phyloP scores from a whole-genome alignment of 1,284 basidiomycete species.

The Cystobasidium slooffiae region DNA sequence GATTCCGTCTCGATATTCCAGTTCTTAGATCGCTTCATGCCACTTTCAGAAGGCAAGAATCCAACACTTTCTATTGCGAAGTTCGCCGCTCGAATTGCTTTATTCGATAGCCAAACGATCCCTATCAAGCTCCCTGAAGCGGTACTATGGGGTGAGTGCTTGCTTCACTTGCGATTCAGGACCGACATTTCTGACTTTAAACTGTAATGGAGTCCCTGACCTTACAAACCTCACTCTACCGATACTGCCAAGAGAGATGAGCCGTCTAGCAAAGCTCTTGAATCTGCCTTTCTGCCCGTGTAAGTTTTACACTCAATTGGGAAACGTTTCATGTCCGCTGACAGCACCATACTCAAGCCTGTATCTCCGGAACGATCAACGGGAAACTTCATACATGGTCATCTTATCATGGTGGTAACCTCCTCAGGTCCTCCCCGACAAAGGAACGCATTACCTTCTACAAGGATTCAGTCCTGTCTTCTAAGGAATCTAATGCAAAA shows the following conservation, averaged over 20 bases:
- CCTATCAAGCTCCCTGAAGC: neutral
- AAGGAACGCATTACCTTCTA: neutral
- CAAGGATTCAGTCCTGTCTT: neutral
- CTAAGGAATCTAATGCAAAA: too few species aligned
- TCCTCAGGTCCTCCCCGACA: neutral
- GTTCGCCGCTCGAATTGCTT: conserved; percentile 51
- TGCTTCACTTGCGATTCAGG: neutral
- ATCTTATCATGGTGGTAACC: neutral
- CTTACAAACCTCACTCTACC: conserved; percentile 25
- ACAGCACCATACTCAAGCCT: neutral
- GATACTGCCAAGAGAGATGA: neutral
- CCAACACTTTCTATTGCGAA: conserved; percentile 49
- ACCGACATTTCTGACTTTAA: neutral
- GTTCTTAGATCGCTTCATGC: conserved; percentile 40
- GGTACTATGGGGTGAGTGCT: conserved; percentile 9
- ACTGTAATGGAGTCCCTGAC: conserved; percentile 26
- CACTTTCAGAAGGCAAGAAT: conserved; percentile 49
- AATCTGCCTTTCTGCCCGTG: conserved; percentile 20
- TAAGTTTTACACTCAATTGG: conserved; percentile 45
- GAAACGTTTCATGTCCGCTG: neutral
- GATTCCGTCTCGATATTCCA: neutral
- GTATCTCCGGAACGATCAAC: neutral
- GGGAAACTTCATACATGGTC: neutral
- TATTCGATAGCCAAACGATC: conserved; percentile 52
- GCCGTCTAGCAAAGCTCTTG: neutral